Conservation (phyloP, 2,329 filamentous ascomycete species). For the Penicillium sp. region DNA sequence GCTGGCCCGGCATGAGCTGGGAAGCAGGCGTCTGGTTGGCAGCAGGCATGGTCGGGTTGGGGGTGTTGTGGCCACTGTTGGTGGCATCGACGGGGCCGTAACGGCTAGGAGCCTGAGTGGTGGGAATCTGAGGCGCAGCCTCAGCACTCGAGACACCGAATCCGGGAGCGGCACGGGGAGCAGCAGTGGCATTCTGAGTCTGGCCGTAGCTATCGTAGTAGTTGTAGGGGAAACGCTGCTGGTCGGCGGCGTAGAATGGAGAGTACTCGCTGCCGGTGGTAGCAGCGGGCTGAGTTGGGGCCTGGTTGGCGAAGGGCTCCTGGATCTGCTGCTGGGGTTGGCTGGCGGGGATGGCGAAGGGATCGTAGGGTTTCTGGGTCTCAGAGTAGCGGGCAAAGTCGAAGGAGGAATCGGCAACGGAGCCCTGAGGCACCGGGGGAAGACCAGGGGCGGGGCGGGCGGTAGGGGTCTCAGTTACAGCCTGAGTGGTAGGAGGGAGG, state of each 20-base stretch:
- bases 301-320: constrained; percentile 54
- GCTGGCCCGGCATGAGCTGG: constrained; percentile 55
- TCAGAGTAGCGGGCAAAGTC: constrained; percentile 57
- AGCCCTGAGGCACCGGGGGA: constrained; percentile 59
- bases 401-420: constrained; percentile 48
- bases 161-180: constrained; percentile 73
- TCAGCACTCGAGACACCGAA: constrained; percentile 65
- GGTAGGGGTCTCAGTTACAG: constrained; percentile 39
- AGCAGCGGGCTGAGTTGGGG: constrained; percentile 60
- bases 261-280: constrained; percentile 70
- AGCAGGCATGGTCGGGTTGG: constrained; percentile 69
- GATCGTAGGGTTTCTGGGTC: constrained; percentile 80
- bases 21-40: constrained; percentile 56
- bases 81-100: constrained; percentile 69
- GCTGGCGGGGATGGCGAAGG: constrained; percentile 73
- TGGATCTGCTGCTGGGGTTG: constrained; percentile 63
- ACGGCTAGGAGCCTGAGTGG: constrained; percentile 74
- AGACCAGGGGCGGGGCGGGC: constrained; percentile 63
- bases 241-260: constrained; percentile 78
- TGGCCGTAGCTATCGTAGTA: constrained; percentile 65
- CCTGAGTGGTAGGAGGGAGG: constrained; percentile 66
- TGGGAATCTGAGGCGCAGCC: constrained; percentile 59
- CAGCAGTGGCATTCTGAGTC: constrained; percentile 70
- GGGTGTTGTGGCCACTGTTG: constrained; percentile 86
- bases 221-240: constrained; percentile 72